Conservation (phyloP, 2,329 filamentous ascomycete species). For the Pseudogymnoascus sp. region DNA sequence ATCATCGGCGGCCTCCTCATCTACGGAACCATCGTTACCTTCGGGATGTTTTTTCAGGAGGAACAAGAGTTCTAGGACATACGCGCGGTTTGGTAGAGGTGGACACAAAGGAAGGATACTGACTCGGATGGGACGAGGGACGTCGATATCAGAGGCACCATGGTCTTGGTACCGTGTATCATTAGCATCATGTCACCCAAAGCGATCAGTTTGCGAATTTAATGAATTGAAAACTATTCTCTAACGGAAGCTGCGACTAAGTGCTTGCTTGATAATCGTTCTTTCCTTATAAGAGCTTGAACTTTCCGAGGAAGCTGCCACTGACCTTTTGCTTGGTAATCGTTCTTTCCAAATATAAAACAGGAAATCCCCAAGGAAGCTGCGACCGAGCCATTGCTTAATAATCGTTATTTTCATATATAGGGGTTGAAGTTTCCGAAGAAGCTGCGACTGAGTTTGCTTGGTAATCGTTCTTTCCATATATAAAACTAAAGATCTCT, state of each 20-base stretch:
- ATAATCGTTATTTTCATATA: background rate
- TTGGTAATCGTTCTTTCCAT: background rate
- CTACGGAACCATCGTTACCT: constrained; percentile 96
- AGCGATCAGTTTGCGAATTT: constrained; percentile 1
- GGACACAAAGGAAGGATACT: background rate
- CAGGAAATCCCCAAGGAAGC: background rate
- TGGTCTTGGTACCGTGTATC: background rate
- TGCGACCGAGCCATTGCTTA: background rate
- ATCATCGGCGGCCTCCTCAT: constrained; percentile 87
- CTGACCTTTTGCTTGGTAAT: background rate
- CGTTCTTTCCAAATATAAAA: background rate
- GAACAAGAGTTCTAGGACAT: constrained; percentile 77
- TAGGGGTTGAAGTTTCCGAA: background rate
- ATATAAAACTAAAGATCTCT: background rate
- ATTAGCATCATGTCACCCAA: constrained; percentile 7
- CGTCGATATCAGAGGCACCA: background rate
- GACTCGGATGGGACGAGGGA: background rate
- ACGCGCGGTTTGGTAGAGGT: background rate
- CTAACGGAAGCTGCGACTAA: background rate
- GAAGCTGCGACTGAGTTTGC: background rate
- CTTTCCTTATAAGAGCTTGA: background rate
- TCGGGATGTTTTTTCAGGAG: constrained; percentile 96
- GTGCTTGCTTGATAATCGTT: background rate
- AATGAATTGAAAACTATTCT: background rate
- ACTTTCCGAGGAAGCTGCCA: background rate